phyloP scores from a whole-genome alignment of 441 rosid genomes.

The Populus tomentosa region DNA sequence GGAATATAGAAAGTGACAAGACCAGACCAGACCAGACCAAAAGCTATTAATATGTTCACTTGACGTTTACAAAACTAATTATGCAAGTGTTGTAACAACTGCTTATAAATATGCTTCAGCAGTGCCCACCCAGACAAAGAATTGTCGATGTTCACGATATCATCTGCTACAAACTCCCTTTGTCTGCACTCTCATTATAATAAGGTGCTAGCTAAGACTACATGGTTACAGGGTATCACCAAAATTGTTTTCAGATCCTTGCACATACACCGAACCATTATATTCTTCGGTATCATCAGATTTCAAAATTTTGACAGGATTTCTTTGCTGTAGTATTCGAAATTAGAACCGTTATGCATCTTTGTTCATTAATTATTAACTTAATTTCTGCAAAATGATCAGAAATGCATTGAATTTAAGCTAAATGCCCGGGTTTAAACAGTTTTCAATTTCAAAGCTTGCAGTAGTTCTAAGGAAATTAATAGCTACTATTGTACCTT shows the following conservation, averaged over 20 bases:
- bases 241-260: conserved; percentile 1
- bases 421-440: no score
- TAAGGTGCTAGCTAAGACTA: neutral
- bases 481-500: no score
- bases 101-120: neutral
- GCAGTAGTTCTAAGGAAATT: no score
- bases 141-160: conserved; percentile 25
- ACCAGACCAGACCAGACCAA: neutral
- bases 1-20: no score
- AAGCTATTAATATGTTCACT: neutral
- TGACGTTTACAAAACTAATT: neutral
- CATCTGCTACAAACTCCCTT: conserved; percentile 12
- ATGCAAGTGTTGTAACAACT: neutral
- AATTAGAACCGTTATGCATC: no score
- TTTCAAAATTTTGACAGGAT: neutral
- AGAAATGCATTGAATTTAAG: no score
- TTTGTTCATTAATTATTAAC: no score
- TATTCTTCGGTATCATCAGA: conserved; percentile 9
- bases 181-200: neutral
- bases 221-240: neutral
- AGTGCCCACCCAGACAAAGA: conserved; percentile 4
- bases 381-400: no score
- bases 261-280: neutral
- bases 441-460: no score
- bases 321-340: neutral